These are phyloP conservation scores for Fremontodendron californicum DNA, from an alignment of 345 rosid genomes.

Conservation along the genomic window DNA sequence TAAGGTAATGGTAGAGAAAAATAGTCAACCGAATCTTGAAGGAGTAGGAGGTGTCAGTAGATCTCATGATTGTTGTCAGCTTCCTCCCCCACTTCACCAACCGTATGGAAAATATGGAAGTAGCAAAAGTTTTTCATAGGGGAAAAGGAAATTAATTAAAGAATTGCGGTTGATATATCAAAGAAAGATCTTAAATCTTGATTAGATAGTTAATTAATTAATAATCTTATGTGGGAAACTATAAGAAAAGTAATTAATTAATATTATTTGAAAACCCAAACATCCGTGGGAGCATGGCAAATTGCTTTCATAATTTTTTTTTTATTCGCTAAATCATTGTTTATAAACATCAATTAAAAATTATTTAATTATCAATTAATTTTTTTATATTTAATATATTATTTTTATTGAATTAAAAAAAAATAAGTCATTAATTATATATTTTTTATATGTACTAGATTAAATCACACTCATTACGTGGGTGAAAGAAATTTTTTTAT, in stretches of 20 bases:
- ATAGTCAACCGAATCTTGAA: constrained; percentile 11
- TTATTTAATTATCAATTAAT: not conserved
- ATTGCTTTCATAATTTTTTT: constrained; percentile 13
- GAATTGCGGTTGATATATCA: constrained; percentile 1
- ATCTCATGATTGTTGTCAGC: constrained; percentile 27
- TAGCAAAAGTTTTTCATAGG: not conserved
- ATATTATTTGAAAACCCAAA: constrained; percentile 8
- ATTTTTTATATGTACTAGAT: too few relatives aligned
- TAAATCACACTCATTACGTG: too few relatives aligned
- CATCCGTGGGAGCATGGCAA: constrained; percentile 9
- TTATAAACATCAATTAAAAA: too few relatives aligned
- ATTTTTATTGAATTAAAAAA: too few relatives aligned
- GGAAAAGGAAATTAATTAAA: not conserved
- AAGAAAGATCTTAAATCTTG: constrained; percentile 13
- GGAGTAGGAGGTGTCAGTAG: constrained; percentile 15
- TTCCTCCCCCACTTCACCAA: constrained; percentile 34
- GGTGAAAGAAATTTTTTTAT: too few relatives aligned
- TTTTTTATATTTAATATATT: too few relatives aligned
- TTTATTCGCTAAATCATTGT: too few relatives aligned
- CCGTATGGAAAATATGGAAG: not conserved
- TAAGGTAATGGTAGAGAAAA: constrained; percentile 4
- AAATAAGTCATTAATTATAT: too few relatives aligned
- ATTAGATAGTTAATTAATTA: not conserved
- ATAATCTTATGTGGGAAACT: not conserved
- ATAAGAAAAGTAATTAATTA: not conserved